Conservation (phyloP, 306 rosid species). For the Vicia villosa region DNA sequence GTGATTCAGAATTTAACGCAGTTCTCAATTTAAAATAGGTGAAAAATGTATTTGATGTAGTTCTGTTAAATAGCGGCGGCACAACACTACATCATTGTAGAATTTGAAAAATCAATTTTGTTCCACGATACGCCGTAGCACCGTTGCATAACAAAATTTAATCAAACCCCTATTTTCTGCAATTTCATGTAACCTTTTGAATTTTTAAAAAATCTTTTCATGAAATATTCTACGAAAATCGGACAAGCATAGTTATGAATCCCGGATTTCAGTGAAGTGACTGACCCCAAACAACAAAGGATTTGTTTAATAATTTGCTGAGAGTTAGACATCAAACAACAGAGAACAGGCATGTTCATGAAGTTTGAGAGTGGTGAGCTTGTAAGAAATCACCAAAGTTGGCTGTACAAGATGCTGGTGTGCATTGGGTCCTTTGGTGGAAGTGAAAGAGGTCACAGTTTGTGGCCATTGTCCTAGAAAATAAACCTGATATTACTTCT, state of each 20-base stretch:
- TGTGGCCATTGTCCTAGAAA: neutral
- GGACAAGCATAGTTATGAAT: neutral
- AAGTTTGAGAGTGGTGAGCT: neutral
- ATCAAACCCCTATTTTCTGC: too few relatives aligned
- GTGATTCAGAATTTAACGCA: too few relatives aligned
- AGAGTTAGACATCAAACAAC: neutral
- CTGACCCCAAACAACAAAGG: too few relatives aligned
- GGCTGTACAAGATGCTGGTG: neutral
- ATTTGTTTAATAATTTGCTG: neutral
- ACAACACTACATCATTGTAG: too few relatives aligned
- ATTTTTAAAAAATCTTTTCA: neutral
- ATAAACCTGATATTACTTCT: slow-evolving; percentile 1
- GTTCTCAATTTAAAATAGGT: too few relatives aligned
- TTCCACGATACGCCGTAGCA: too few relatives aligned
- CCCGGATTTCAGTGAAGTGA: too few relatives aligned
- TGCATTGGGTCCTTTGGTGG: neutral
- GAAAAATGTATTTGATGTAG: too few relatives aligned
- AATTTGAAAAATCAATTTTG: too few relatives aligned
- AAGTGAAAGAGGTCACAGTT: neutral
- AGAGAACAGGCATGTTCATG: neutral
- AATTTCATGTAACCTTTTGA: neutral
- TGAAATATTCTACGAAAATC: neutral
- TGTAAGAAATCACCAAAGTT: neutral
- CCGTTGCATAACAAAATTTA: too few relatives aligned
- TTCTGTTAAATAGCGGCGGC: too few relatives aligned